Percentiles rank a stretch among this genome's conserved stretches.
These are phyloP conservation scores for Fusarium sp. DNA, from an alignment of 2,329 filamentous ascomycete genomes.

Conservation along the genomic window DNA sequence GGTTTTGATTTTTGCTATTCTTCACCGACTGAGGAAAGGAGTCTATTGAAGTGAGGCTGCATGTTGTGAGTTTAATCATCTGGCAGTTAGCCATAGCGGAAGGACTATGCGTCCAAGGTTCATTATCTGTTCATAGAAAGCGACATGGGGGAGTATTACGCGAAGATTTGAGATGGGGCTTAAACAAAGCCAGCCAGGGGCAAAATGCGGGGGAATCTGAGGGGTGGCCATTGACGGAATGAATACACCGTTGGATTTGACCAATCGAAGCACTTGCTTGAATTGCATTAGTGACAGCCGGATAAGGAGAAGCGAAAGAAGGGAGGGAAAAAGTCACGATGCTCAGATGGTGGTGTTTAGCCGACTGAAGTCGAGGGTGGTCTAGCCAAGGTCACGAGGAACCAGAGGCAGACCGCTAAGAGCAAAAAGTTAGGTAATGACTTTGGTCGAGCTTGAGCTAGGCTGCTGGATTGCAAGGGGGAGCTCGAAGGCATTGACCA, in stretches of 20 bases:
- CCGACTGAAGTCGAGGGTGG: conserved; percentile 23
- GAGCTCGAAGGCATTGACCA: conserved; percentile 34
- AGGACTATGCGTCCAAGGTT: conserved; percentile 10
- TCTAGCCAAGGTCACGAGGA: conserved; percentile 32
- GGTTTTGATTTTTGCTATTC: conserved; percentile 25
- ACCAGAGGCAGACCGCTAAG: conserved; percentile 35
- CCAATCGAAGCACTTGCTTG: conserved; percentile 28
- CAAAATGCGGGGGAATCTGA: conserved; percentile 35
- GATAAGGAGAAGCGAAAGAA: conserved; percentile 25
- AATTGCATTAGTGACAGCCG: conserved; percentile 22
- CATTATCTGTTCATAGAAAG: conserved; percentile 28
- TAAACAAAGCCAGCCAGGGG: conserved; percentile 6
- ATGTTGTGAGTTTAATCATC: conserved; percentile 9
- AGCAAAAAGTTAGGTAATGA: conserved; percentile 44
- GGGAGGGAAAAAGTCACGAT: conserved; percentile 42
- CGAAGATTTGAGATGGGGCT: conserved; percentile 16
- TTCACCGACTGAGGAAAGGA: conserved; percentile 4
- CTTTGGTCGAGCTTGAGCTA: conserved; percentile 21
- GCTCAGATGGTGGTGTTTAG: conserved; percentile 28
- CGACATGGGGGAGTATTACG: conserved; percentile 15
- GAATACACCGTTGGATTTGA: conserved; percentile 30
- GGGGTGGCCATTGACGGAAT: conserved; percentile 25
- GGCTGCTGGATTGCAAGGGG: conserved; percentile 27
- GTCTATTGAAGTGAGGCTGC: background rate
- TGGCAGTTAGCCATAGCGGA: conserved; percentile 7